These are phyloP conservation scores for Rhodotorula diobovata DNA, from an alignment of 768 basidiomycete species.

Conservation along the genomic window DNA sequence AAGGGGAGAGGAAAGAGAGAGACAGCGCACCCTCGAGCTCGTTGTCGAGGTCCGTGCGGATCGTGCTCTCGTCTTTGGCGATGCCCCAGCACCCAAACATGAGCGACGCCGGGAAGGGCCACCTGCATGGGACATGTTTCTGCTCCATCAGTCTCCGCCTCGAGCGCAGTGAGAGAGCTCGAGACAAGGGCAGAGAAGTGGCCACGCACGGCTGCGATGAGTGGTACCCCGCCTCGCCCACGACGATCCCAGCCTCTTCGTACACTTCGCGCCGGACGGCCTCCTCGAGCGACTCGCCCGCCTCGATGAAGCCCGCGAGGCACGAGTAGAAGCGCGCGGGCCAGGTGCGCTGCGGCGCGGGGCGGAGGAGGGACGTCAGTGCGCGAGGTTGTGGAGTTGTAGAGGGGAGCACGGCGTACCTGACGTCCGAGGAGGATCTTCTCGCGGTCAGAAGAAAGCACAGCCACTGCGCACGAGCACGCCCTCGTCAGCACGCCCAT, in stretches of 20 bases:
- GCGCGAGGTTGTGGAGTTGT: background rate
- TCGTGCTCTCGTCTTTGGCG: constrained; percentile 55
- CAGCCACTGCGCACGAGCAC: constrained; percentile 55
- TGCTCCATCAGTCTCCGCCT: too few species aligned
- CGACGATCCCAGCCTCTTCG: constrained; percentile 91
- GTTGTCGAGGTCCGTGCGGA: constrained; percentile 83
- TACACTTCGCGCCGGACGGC: constrained; percentile 86
- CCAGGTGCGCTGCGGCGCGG: constrained; percentile 28
- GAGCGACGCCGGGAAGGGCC: background rate
- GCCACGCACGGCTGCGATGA: constrained; percentile 54
- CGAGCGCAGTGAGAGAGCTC: constrained; percentile 60
- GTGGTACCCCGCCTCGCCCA: constrained; percentile 77
- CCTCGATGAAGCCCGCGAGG: constrained; percentile 88
- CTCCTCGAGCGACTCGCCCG: constrained; percentile 90
- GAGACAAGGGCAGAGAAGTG: constrained; percentile 60
- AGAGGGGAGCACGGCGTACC: constrained; percentile 40
- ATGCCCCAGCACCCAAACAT: constrained; percentile 11
- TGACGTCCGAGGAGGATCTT: constrained; percentile 78
- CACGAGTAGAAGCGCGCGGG: constrained; percentile 70
- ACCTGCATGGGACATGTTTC: background rate
- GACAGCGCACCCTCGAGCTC: constrained; percentile 80
- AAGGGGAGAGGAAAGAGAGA: background rate
- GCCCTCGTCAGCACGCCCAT: too few species aligned
- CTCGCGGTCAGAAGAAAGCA: constrained; percentile 71
- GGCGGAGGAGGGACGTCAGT: background rate